Percentiles rank a stretch among this genome's conserved stretches.
Conservation (phyloP, 306 rosid species). For the Prinsepia uniflora region DNA sequence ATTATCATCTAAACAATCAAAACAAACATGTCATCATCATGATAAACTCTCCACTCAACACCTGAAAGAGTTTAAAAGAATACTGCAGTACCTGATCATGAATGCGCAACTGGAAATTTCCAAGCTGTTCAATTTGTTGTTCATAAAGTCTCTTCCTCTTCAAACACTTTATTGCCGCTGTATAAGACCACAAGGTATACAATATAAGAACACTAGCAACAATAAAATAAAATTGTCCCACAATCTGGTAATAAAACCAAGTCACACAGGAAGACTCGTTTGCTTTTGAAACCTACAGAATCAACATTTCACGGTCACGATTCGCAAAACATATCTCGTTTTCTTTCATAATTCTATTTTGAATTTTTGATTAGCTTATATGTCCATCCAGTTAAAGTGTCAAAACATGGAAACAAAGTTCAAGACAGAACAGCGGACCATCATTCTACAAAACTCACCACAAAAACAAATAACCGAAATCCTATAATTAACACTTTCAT, state of each 20-base stretch:
- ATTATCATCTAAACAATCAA: slow-evolving; percentile 65
- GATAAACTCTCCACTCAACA: background rate
- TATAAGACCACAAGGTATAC: background rate
- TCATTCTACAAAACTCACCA: background rate
- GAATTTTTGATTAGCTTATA: no score
- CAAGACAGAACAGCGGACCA: background rate
- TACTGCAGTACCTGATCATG: slow-evolving; percentile 76
- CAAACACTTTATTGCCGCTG: slow-evolving; percentile 98
- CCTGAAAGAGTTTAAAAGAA: background rate
- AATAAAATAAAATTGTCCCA: background rate
- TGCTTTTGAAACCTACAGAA: background rate
- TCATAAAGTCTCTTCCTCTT: slow-evolving; percentile 92
- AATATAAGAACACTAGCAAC: background rate
- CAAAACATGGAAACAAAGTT: background rate
- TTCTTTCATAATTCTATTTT: no score
- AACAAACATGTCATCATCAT: background rate
- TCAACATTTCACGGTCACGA: background rate
- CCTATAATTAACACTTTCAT: background rate
- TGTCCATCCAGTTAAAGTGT: background rate
- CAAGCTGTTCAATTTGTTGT: slow-evolving; percentile 95
- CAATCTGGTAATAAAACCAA: background rate
- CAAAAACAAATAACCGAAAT: background rate
- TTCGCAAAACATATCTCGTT: no score
- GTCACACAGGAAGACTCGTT: background rate
- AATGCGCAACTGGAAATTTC: slow-evolving; percentile 94